phyloP scores from a whole-genome alignment of 1,284 basidiomycete species.

The Sanghuangporus sanghuang region DNA sequence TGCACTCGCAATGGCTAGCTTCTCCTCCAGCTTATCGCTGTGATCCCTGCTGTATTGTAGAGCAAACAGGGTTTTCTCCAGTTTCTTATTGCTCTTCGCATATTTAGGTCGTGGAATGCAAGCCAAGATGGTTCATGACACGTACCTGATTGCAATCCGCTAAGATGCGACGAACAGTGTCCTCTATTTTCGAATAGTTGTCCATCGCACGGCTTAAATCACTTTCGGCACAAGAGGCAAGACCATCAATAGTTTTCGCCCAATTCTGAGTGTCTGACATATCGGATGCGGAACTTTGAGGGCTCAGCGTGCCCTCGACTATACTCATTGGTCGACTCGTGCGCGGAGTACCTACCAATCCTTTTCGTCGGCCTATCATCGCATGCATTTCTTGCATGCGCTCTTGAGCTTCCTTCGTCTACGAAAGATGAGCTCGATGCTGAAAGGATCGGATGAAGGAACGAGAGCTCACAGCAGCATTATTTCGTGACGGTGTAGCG shows the following conservation, averaged over 20 bases:
- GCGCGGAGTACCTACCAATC: constrained; percentile 42
- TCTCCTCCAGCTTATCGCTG: constrained; percentile 69
- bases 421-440: constrained; percentile 7
- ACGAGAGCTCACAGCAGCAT: constrained; percentile 30
- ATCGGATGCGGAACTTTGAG: not conserved
- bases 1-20: constrained; percentile 69
- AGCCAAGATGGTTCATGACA: constrained; percentile 1
- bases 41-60: constrained; percentile 66
- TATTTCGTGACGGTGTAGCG: constrained; percentile 30
- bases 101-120: not conserved
- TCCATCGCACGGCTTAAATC: constrained; percentile 45
- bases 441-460: not conserved
- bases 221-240: constrained; percentile 54
- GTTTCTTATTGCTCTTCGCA: constrained; percentile 47
- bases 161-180: constrained; percentile 43
- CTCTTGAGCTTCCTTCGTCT: constrained; percentile 69
- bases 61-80: constrained; percentile 58
- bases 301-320: constrained; percentile 12
- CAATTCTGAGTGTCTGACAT: constrained; percentile 23
- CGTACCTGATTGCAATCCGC: constrained; percentile 54
- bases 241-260: constrained; percentile 40
- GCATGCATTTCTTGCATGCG: constrained; percentile 75
- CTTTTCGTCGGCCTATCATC: constrained; percentile 56
- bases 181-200: constrained; percentile 48
- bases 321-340: constrained; percentile 32